These are phyloP conservation scores for Talaromyces verruculosus DNA, from an alignment of 2,329 filamentous ascomycete genomes.

Conservation along the genomic window DNA sequence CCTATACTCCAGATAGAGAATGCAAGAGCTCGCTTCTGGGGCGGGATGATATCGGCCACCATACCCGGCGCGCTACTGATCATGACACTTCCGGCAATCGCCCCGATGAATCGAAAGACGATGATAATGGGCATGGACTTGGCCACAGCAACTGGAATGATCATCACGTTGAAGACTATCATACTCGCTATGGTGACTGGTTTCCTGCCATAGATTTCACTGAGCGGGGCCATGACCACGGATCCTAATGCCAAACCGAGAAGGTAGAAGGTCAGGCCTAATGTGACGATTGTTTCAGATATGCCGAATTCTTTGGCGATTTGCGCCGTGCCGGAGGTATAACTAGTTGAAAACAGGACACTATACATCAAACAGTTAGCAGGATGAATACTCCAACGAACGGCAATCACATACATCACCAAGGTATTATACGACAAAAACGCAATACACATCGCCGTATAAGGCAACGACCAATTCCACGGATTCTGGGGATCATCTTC, in stretches of 20 bases:
- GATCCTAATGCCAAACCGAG: slow-evolving; percentile 24
- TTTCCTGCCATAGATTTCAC: slow-evolving; percentile 29
- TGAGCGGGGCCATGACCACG: slow-evolving; percentile 29
- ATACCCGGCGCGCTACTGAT: slow-evolving; percentile 30
- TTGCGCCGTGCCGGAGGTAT: slow-evolving; percentile 69
- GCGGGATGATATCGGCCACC: slow-evolving; percentile 37
- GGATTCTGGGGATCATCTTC: slow-evolving; percentile 48
- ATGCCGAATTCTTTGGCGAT: slow-evolving; percentile 58
- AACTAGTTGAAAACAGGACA: slow-evolving; percentile 75
- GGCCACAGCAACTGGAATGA: slow-evolving; percentile 21
- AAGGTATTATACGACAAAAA: slow-evolving; percentile 60
- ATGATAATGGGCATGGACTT: slow-evolving; percentile 53
- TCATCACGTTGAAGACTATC: slow-evolving; percentile 51
- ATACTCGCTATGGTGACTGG: slow-evolving; percentile 52
- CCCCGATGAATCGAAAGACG: slow-evolving; percentile 30
- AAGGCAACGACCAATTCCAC: slow-evolving; percentile 63
- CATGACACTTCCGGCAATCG: slow-evolving; percentile 29
- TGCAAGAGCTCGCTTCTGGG: slow-evolving; percentile 76
- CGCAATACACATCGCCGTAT: slow-evolving; percentile 56
- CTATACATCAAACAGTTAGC: slow-evolving; percentile 32
- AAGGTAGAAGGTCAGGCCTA: slow-evolving; percentile 22
- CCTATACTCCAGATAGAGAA: slow-evolving; percentile 83
- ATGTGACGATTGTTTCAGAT: slow-evolving; percentile 46
- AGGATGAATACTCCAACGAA: neutral
- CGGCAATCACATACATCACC: slow-evolving; percentile 45